Conservation (phyloP, 768 basidiomycete genomes). For the Favolaschia claudopus region DNA sequence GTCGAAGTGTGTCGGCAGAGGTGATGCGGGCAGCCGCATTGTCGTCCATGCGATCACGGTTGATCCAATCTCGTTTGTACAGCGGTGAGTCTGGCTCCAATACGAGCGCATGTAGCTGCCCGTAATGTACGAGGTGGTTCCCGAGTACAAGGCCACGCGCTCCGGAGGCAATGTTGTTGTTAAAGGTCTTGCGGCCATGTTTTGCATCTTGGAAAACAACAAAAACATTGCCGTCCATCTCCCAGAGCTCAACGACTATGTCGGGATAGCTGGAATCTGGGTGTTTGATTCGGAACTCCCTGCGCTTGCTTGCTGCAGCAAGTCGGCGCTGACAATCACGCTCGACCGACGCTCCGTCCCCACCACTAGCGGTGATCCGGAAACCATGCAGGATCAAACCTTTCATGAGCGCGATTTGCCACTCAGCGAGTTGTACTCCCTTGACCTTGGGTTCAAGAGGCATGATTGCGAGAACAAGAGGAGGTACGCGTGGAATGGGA, state of each 20-base stretch:
- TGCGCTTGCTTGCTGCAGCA: not conserved
- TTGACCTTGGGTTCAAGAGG: slow-evolving; percentile 7
- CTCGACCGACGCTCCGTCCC: slow-evolving; percentile 13
- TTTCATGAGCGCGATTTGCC: slow-evolving; percentile 8
- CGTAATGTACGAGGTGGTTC: slow-evolving; percentile 1
- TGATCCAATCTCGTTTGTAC: slow-evolving; percentile 2
- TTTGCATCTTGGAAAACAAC: slow-evolving; percentile 13
- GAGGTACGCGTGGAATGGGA: slow-evolving; percentile 8
- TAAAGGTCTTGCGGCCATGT: slow-evolving; percentile 16
- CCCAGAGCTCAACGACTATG: not conserved
- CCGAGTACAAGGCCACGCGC: not conserved
- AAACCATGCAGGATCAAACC: slow-evolving; percentile 3
- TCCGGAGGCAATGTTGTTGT: slow-evolving; percentile 4
- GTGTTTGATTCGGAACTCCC: not conserved
- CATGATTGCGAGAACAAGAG: not conserved
- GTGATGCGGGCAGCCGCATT: slow-evolving; percentile 3
- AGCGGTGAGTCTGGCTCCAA: not conserved
- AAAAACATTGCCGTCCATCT: slow-evolving; percentile 3
- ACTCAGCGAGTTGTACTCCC: slow-evolving; percentile 1
- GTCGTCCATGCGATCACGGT: slow-evolving; percentile 3
- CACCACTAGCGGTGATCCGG: slow-evolving; percentile 1
- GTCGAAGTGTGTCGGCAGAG: slow-evolving; percentile 3
- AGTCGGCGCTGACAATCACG: slow-evolving; percentile 10
- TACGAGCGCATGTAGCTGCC: not conserved
- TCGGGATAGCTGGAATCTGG: not conserved